Evolutionary conservation across 2,329 filamentous ascomycete species (phyloP), one percentile per base, ranked within the genome.

Genomic region (Alternaria atra): DNA sequence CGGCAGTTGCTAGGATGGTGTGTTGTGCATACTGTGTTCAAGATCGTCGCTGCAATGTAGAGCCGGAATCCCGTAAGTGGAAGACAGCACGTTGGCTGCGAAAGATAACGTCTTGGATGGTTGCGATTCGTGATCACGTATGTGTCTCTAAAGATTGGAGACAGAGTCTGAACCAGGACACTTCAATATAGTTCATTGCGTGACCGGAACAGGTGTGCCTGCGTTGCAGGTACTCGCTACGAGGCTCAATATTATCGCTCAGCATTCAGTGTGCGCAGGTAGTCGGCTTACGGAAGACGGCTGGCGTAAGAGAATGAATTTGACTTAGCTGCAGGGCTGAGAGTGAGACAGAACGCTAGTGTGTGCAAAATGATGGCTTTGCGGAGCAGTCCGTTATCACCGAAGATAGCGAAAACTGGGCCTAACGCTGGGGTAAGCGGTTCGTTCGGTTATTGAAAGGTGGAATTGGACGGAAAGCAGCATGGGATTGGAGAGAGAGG

Each of bases 291-390:
- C 65, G 64, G 60, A 62, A 69, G 68, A 55, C 60, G 55, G 61
- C 55, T 62, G 47, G 64, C 48, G 58, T 42, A 48, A 47, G 57
- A 50, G 37, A 9, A 43, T 29, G 40, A 25, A 32, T 13, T 37
- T 51, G 54, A 52, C 37, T 32, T 20, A 64, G 64, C 64, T 72
- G 71, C 75, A 76, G 71, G 74, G 74, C 71, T 44, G 55, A 15
- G 47, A n/a, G 42, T 72, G 63, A 71, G 66, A 66, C 64, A 61
- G 62, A 63, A 60, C 54, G 67, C 73, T 65, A 73, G 68, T 61
- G 29, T 42, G 29, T 43, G 25, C 44, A 34, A 25, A 25, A 65
- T 59, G 52, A 64, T 69, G 55, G 57, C 60, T 66, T 60, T 48
- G 52, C 23, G 29, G 53, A 40, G 64, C 57, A 66, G 61, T 62